Conservation (phyloP, 306 rosid genomes). For the Acacia melanoxylon region DNA sequence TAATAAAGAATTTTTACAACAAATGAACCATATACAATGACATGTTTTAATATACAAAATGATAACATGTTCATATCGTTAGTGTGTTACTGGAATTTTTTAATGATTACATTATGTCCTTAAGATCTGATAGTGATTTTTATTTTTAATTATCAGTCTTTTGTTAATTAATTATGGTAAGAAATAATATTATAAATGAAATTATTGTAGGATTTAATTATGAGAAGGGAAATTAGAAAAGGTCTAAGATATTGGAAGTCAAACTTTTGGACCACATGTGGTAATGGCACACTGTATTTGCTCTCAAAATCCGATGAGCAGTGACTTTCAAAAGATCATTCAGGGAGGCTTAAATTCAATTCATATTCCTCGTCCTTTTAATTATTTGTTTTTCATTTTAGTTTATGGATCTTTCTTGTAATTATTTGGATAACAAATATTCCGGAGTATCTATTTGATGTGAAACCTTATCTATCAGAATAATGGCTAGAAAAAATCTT, state of each 20-base stretch:
- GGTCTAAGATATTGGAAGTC: neutral
- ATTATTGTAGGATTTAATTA: neutral
- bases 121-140: too few relatives aligned
- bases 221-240: neutral
- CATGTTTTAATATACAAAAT: too few relatives aligned
- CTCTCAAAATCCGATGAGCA: neutral
- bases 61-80: too few relatives aligned
- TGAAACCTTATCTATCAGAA: neutral
- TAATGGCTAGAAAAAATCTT: neutral
- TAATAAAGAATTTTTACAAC: too few relatives aligned
- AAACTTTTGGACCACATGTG: neutral
- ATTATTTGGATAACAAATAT: neutral
- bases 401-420: neutral
- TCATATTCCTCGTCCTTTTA: neutral
- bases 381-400: neutral
- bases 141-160: neutral
- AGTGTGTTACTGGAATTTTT: too few relatives aligned
- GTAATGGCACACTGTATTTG: slow-evolving; percentile 20
- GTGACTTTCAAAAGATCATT: neutral
- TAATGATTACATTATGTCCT: too few relatives aligned
- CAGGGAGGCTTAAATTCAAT: neutral
- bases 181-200: neutral
- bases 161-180: neutral
- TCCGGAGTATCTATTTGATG: neutral
- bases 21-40: too few relatives aligned